Percentiles rank a stretch among this genome's conserved stretches.
Conservation (phyloP, 352 stramenopile species). For the Pythium oligandrum region DNA sequence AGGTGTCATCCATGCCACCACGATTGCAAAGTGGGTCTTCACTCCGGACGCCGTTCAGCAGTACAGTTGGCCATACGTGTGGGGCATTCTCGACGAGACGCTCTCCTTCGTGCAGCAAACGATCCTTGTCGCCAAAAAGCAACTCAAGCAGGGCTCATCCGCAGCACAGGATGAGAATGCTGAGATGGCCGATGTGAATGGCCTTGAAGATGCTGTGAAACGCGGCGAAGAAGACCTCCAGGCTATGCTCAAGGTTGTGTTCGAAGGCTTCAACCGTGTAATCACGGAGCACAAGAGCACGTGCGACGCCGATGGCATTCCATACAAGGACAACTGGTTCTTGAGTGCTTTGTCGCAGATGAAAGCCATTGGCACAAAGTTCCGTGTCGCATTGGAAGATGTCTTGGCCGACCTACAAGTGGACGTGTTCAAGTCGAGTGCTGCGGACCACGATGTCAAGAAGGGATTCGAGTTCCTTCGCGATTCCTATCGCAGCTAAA, state of each 20-base stretch:
- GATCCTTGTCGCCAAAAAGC: conserved; percentile 29
- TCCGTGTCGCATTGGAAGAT: conserved; percentile 50
- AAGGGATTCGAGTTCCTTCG: conserved; percentile 72
- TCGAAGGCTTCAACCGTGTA: conserved; percentile 67
- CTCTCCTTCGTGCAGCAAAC: conserved; percentile 45
- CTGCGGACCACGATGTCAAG: conserved; percentile 60
- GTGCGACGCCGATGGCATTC: conserved; percentile 65
- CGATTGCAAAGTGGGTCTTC: conserved; percentile 78
- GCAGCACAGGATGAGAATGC: conserved; percentile 28
- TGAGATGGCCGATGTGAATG: conserved; percentile 43
- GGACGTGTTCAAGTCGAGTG: conserved; percentile 45
- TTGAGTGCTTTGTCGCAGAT: conserved; percentile 64
- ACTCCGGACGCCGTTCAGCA: conserved; percentile 77
- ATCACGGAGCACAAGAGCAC: conserved; percentile 73
- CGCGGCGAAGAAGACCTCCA: conserved; percentile 41
- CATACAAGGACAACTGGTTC: conserved; percentile 82
- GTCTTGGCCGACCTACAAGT: conserved; percentile 44
- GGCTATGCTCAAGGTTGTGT: conserved; percentile 48
- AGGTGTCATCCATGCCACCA: conserved; percentile 53
- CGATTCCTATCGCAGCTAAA: conserved; percentile 58
- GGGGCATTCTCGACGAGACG: conserved; percentile 74
- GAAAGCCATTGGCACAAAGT: conserved; percentile 56
- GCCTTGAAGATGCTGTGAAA: conserved; percentile 34
- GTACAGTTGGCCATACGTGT: conserved; percentile 88
- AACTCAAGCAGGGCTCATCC: conserved; percentile 18